These are phyloP conservation scores for Luvunga scandens DNA, from an alignment of 345 rosid genomes.

Conservation along the genomic window DNA sequence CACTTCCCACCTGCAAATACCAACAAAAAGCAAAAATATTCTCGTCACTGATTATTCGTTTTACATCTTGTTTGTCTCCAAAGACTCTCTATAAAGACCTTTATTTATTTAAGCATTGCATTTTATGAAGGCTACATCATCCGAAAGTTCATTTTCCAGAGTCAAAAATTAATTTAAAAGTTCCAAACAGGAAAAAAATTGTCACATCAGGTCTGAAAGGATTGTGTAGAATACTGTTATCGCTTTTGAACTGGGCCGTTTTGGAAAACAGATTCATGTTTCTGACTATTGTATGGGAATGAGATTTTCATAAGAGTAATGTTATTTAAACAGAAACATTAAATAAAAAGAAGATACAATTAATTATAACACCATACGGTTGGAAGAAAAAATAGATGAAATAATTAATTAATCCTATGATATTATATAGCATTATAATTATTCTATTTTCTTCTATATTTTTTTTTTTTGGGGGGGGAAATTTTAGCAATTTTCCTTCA, in stretches of 20 bases:
- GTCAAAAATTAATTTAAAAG: neutral
- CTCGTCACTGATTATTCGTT: conserved; percentile 15
- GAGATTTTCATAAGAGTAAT: no score
- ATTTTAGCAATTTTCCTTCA: no score
- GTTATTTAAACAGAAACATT: no score
- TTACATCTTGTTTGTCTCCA: neutral
- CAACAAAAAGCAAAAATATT: conserved; percentile 6
- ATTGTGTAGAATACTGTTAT: neutral
- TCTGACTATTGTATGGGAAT: neutral
- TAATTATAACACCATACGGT: no score
- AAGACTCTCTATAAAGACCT: neutral
- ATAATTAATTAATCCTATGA: no score
- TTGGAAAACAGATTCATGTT: neutral
- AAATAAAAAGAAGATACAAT: no score
- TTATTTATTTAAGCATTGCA: neutral
- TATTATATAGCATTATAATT: no score
- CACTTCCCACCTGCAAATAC: conserved; percentile 68
- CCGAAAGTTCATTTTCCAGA: neutral
- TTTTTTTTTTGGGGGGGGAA: no score
- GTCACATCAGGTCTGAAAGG: neutral
- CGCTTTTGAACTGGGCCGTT: neutral
- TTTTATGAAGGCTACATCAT: neutral
- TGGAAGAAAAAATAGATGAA: no score
- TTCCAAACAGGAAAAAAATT: neutral
- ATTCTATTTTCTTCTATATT: no score